These are phyloP conservation scores for Physcomitrium patens DNA, from an alignment of 225 moss, liverwort and hornwort species.

Conservation along the genomic window DNA sequence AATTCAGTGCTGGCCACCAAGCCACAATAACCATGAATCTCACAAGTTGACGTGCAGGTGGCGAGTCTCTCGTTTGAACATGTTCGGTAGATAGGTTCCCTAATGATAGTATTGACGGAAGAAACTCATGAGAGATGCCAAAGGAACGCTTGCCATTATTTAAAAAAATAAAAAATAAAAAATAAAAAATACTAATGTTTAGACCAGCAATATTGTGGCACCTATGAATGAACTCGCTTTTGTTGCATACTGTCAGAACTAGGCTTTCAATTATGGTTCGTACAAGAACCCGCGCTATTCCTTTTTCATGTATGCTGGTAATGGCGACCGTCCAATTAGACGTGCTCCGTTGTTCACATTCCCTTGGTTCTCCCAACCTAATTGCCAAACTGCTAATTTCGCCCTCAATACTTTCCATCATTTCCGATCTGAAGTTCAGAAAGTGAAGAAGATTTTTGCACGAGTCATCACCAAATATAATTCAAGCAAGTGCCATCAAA, in stretches of 20 bases:
- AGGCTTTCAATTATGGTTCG: conserved; percentile 20
- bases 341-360: conserved; percentile 26
- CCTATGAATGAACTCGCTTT: conserved; percentile 31
- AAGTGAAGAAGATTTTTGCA: conserved; percentile 14
- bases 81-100: background rate
- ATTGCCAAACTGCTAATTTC: conserved; percentile 20
- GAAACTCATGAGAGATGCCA: conserved; percentile 6
- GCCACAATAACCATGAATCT: background rate
- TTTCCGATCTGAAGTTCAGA: conserved; percentile 23
- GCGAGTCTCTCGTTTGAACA: background rate
- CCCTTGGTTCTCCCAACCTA: conserved; percentile 21
- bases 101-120: background rate
- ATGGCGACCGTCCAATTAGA: conserved; percentile 1
- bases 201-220: conserved; percentile 14
- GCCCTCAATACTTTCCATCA: background rate
- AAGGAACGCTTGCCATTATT: conserved; percentile 3
- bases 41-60: conserved; percentile 7
- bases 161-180: too few species aligned
- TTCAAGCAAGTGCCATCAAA: conserved; percentile 12
- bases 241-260: conserved; percentile 20
- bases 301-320: conserved; percentile 24
- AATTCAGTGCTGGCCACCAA: conserved; percentile 6
- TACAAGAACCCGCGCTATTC: conserved; percentile 1
- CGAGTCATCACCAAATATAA: background rate
- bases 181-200: background rate